Evolutionary conservation across 192 early-diverging fungal genomes (phyloP).

Genomic region (Mortierella hygrophila): DNA sequence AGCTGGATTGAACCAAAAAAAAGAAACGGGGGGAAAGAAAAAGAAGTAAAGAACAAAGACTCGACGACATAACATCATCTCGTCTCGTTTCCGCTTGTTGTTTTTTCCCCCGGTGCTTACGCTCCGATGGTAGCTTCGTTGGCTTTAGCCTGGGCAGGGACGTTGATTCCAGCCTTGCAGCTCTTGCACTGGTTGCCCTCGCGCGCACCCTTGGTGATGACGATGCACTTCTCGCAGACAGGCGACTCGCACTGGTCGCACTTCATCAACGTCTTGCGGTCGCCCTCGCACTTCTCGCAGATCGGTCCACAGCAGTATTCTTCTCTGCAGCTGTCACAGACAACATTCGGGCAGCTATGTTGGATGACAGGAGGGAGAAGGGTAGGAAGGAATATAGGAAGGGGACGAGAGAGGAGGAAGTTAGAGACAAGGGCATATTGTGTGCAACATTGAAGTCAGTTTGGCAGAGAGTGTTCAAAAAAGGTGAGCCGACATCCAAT

Average conservation of each 20-base stretch:
- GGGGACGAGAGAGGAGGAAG: neutral
- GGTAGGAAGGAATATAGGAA: neutral
- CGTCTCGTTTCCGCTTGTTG: neutral
- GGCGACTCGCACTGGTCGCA: conserved; percentile 43
- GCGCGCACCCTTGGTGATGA: conserved; percentile 51
- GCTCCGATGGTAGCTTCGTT: conserved; percentile 13
- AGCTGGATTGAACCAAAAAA: too few species aligned
- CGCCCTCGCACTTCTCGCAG: conserved; percentile 41
- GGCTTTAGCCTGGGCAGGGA: neutral
- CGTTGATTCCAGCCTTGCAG: conserved; percentile 20
- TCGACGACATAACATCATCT: too few species aligned
- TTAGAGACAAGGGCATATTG: neutral
- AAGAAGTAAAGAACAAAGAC: neutral
- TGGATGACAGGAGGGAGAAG: neutral
- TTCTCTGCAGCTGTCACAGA: conserved; percentile 56
- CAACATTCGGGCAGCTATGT: conserved; percentile 47
- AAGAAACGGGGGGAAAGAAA: neutral
- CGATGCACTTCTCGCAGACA: conserved; percentile 53
- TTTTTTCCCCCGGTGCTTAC: conserved; percentile 8
- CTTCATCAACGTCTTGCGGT: conserved; percentile 41
- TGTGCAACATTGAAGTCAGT: neutral
- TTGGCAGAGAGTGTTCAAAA: neutral
- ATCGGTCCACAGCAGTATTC: conserved; percentile 57
- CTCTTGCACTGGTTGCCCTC: conserved; percentile 50
- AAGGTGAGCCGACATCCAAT: neutral